Conservation (phyloP, 345 rosid genomes). For the Stellera chamaejasme region DNA sequence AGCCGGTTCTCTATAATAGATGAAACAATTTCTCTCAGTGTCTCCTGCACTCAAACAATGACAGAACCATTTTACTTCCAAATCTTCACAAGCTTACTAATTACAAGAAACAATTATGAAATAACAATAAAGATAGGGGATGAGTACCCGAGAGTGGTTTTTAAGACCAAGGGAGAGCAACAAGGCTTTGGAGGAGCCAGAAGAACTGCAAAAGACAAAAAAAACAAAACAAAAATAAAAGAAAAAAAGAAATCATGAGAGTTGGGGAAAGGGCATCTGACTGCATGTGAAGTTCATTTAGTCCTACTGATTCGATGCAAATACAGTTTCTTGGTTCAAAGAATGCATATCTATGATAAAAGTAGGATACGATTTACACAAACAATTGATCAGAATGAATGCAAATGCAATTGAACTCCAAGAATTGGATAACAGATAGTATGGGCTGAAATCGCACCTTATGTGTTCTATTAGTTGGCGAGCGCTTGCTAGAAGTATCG, state of each 20-base stretch:
- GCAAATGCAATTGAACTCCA: no score
- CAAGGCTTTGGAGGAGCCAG: slow-evolving; percentile 54
- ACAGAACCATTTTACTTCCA: neutral
- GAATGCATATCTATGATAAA: no score
- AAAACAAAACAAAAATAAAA: slow-evolving; percentile 2
- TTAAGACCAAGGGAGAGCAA: slow-evolving; percentile 86
- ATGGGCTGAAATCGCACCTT: slow-evolving; percentile 34
- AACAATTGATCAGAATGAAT: no score
- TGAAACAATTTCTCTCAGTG: slow-evolving; percentile 62
- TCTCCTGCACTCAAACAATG: slow-evolving; percentile 43
- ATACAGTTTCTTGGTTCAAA: no score
- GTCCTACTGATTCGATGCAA: no score
- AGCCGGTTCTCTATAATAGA: slow-evolving; percentile 59
- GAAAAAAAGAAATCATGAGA: no score
- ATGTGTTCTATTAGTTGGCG: slow-evolving; percentile 79
- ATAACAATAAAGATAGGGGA: neutral
- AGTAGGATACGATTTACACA: no score
- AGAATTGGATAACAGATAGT: neutral
- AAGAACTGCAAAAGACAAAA: slow-evolving; percentile 24
- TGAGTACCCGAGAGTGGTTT: slow-evolving; percentile 71
- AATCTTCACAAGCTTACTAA: neutral
- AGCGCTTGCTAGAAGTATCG: slow-evolving; percentile 74
- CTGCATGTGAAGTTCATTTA: no score
- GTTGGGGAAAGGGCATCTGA: no score
- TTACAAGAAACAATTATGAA: neutral